Base-by-base conservation (phyloP, 495 filamentous ascomycete species). In the Talaromyces trachyspermus region DNA sequence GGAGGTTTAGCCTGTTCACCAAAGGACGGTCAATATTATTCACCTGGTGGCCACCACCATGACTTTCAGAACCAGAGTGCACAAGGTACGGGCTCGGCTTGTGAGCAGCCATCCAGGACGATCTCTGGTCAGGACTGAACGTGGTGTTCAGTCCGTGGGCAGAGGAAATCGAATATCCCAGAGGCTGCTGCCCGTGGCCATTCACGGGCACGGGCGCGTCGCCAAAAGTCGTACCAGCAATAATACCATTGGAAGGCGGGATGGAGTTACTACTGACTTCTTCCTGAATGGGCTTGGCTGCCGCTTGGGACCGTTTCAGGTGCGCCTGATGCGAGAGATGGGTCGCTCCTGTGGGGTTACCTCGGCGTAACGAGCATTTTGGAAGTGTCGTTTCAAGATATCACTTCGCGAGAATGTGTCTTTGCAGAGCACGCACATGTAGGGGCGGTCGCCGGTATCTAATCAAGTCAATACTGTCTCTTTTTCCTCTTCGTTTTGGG, bases 341-440 rank as follows among this genome's bases (percentile, higher is more conserved):
- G 56, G 81, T 92, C 48, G 83, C 85, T 47, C 89, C 89, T 18
- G 86, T 94, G 20, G 91, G 91, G 70, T 96, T 96, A 37, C 92
- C 92, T 53, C 92, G 81, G 53, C 92, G 81, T 43, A 95, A 83
- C 24, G 91, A 95, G 68, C 92, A 98, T 98, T 98, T 62, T 95
- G 88, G 64, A 98, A 98, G 65, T 98, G 92, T 49, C 92, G 85
- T 72, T 98, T 98, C 61, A 98, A 70, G 53, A 98, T 98, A 64
- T 98, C 92, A 71, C 88, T 95, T 60, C 92, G 83, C 20, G 90
- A 95, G 69, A 98, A 98, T n/a, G 88, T 96, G 65, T 98, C 92
- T 62, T 89, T 85, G 72, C 92, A 98, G 35, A 98, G 76, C 50
- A 89, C 84, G 70, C 92, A 98, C 79, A 88, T 88, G 71, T 98